Evolutionary conservation across 1,139 yeast genomes (phyloP).

Genomic region (Magnusiomyces sp.): DNA sequence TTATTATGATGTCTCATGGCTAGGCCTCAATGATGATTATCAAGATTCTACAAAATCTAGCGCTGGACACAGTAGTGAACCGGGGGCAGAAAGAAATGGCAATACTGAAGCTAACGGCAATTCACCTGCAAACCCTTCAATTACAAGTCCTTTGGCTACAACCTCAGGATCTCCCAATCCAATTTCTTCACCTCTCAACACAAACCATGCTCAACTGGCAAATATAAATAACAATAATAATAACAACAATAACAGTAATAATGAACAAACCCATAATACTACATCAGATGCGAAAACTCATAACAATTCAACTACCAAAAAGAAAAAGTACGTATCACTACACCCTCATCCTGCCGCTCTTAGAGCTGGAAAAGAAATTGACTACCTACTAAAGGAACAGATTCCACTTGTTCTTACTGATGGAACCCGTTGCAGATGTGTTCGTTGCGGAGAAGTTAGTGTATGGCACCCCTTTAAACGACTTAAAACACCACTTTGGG

Average conservation of each 20-base stretch:
- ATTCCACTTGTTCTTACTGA: slow-evolving; percentile 20
- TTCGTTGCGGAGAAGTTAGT: slow-evolving; percentile 60
- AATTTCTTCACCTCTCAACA: too few relatives aligned
- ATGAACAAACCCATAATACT: too few relatives aligned
- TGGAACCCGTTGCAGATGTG: slow-evolving; percentile 41
- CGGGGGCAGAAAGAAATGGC: neutral
- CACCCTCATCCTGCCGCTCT: slow-evolving; percentile 4
- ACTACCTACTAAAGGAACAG: slow-evolving; percentile 28
- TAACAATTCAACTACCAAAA: neutral
- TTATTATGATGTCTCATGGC: slow-evolving; percentile 67
- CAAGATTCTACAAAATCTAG: neutral
- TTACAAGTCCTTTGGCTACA: neutral
- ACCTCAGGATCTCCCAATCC: neutral
- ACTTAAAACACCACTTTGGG: slow-evolving; percentile 40
- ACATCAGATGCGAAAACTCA: too few relatives aligned
- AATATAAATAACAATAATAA: too few relatives aligned
- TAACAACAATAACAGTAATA: neutral
- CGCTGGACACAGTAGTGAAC: neutral
- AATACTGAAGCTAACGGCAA: neutral
- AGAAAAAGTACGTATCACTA: neutral
- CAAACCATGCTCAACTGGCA: too few relatives aligned
- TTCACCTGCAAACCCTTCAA: neutral
- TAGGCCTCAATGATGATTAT: slow-evolving; percentile 40
- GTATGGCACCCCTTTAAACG: slow-evolving; percentile 30
- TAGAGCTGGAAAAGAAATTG: slow-evolving; percentile 18